These are phyloP conservation scores for Rhododendron mucronatum DNA, from an alignment of 148 eudicot genomes.

Conservation along the genomic window DNA sequence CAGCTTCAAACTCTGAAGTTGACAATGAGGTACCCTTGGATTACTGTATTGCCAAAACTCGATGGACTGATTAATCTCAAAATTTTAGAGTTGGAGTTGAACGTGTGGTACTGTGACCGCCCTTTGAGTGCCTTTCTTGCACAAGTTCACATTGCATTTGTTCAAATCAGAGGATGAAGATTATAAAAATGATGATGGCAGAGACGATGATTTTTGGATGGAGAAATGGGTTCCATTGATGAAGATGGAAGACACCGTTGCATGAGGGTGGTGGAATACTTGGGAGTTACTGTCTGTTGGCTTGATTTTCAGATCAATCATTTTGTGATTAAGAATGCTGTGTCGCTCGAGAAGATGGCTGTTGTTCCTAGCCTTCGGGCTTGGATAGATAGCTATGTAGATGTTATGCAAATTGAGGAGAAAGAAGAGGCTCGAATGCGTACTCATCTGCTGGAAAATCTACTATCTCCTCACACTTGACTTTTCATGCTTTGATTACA, in stretches of 20 bases:
- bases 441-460: neutral
- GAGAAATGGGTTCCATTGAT: neutral
- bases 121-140: neutral
- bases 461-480: neutral
- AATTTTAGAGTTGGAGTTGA: neutral
- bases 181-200: neutral
- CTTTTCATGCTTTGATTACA: neutral
- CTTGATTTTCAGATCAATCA: neutral
- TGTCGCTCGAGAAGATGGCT: constrained; percentile 1
- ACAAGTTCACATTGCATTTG: constrained; percentile 5
- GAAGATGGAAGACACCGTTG: neutral
- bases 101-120: neutral
- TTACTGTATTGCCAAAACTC: neutral
- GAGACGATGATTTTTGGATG: too few species aligned
- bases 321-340: neutral
- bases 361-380: neutral
- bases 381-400: neutral
- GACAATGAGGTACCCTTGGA: neutral
- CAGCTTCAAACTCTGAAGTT: neutral
- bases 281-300: neutral
- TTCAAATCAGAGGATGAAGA: neutral
- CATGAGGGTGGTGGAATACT: constrained; percentile 6
- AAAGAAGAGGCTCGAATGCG: neutral
- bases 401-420: constrained; percentile 4
- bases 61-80: neutral